phyloP scores from a whole-genome alignment of 2,329 filamentous ascomycete species.

The Pleurostoma richardsiae region DNA sequence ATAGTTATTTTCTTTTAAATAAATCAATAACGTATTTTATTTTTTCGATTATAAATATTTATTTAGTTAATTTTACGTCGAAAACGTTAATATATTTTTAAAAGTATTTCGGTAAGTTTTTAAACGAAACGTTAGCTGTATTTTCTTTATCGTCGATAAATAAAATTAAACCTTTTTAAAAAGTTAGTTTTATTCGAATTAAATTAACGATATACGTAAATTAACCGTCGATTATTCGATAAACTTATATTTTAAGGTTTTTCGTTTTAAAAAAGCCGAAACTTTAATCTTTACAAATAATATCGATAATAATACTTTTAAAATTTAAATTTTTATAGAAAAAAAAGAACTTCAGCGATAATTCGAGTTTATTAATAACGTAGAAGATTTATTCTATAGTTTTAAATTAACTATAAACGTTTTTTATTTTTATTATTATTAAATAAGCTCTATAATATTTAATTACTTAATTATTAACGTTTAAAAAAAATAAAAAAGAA shows the following conservation, averaged over 20 bases:
- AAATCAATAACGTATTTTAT: conserved; percentile 3
- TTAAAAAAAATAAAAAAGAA: too few species aligned
- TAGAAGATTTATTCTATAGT: too few species aligned
- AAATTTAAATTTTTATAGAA: too few species aligned
- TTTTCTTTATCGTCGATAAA: background rate
- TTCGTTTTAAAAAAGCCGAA: background rate
- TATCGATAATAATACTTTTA: background rate
- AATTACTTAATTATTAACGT: too few species aligned
- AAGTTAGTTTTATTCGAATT: too few species aligned
- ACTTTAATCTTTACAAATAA: background rate
- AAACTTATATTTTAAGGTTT: background rate
- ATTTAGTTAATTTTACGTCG: background rate
- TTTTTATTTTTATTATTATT: background rate
- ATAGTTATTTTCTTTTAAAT: background rate
- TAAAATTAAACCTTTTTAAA: background rate
- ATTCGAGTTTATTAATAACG: too few species aligned
- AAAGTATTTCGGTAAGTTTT: too few species aligned
- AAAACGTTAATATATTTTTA: background rate
- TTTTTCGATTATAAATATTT: background rate
- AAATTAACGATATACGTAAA: background rate
- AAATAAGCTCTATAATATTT: too few species aligned
- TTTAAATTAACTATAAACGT: too few species aligned
- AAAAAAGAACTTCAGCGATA: too few species aligned
- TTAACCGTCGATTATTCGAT: background rate
- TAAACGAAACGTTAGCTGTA: background rate